Base-by-base conservation (phyloP, 2,329 filamentous ascomycete genomes). In the Myriosclerotinia scirpicola region DNA sequence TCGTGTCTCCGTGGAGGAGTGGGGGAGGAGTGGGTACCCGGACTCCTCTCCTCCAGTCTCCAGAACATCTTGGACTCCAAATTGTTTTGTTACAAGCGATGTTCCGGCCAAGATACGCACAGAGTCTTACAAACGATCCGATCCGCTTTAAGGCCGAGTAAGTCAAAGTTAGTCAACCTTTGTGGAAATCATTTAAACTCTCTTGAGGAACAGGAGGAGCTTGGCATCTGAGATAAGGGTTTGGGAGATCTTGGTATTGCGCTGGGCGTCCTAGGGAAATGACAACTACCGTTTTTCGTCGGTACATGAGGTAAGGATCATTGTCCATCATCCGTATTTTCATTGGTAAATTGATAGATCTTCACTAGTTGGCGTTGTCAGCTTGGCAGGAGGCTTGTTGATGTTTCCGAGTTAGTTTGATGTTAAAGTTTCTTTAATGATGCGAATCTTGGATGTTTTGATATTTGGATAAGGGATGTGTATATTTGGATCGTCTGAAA, bases 191-290 rank as follows among this genome's bases (percentile, higher is more conserved):
- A 30, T n/a, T 44, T 58, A 30, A 58, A 58, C 40, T 34, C 22
- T 36, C 26, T 50, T 22, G 15, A 50, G 44, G 14, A 30, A 52
- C 22, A 38, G n/a, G 34, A 61, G 36, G 20, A n/a, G 48, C 58
- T 61, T 61, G 58, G 58, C 58, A 61, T 61, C 58, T 61, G 30
- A 22, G 44, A 61, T 61, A 26, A 38, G 58, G 42, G 44, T 61
- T 38, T 61, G 44, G 58, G 9, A 50, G 34, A 50, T 50, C 58
- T 61, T 61, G 58, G 58, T 61, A 34, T 46, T 60, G 58, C 22
- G 58, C 58, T 61, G 14, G 58, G 58, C 58, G 34, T 30, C 26
- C 48, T 26, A n/a, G 46, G 46, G n/a, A 50, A 9, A 22, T 22
- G 9, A 9, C 30, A 38, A 26, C 46, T 50, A 61, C 50, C 50